phyloP scores from a whole-genome alignment of 352 stramenopile species.

The Nothophytophthora sp. region DNA sequence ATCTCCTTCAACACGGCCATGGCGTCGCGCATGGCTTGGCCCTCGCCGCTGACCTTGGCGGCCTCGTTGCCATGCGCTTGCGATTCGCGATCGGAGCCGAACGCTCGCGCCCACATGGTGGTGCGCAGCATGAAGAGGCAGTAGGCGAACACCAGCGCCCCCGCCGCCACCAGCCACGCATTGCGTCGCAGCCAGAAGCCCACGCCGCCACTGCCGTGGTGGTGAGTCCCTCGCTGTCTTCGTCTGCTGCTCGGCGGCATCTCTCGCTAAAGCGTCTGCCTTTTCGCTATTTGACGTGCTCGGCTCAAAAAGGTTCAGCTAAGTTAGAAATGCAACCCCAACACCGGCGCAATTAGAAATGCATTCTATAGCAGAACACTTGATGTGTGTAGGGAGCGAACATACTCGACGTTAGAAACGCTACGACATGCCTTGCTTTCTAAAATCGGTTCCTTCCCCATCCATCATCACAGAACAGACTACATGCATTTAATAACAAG shows the following conservation, averaged over 20 bases:
- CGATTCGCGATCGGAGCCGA: constrained; percentile 2
- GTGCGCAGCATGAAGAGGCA: constrained; percentile 37
- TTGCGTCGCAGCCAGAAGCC: constrained; percentile 27
- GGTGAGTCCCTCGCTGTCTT: constrained; percentile 1
- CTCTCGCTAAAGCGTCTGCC: background rate
- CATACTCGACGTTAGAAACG: background rate
- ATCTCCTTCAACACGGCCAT: constrained; percentile 14
- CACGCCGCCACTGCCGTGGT: background rate
- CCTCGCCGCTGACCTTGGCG: constrained; percentile 1
- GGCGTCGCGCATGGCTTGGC: constrained; percentile 13
- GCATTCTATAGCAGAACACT: background rate
- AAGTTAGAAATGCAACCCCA: background rate
- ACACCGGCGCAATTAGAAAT: background rate
- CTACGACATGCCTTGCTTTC: background rate
- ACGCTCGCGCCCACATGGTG: constrained; percentile 24
- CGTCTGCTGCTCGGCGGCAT: constrained; percentile 7
- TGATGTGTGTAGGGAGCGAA: background rate
- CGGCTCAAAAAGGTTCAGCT: constrained; percentile 1
- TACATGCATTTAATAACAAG: too few species aligned
- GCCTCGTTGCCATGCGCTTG: constrained; percentile 5
- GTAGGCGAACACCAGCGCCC: constrained; percentile 35
- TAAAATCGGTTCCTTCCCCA: too few species aligned
- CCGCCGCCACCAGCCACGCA: constrained; percentile 25
- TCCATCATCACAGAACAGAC: background rate
- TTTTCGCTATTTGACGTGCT: background rate